phyloP scores from a whole-genome alignment of 176 grass and related monocot species.

The Carex myosuroides region DNA sequence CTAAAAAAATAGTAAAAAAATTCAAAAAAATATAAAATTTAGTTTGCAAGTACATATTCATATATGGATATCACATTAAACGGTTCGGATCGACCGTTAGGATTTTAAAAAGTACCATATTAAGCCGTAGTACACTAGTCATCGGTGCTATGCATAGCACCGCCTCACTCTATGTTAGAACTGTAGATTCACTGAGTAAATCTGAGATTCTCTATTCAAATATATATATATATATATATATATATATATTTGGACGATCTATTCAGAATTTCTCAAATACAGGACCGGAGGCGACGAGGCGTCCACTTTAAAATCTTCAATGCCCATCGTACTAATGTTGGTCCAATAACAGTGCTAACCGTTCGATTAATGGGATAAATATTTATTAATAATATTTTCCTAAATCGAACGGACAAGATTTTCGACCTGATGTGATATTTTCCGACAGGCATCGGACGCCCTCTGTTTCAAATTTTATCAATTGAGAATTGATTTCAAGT shows the following conservation, averaged over 20 bases:
- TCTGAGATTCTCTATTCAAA: not conserved
- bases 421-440: too few species aligned
- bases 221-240: too few species aligned
- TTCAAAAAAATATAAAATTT: too few species aligned
- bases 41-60: too few species aligned
- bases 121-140: too few species aligned
- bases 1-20: too few species aligned
- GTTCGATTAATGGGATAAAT: not conserved
- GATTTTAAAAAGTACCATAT: too few species aligned
- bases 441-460: not conserved
- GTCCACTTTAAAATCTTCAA: not conserved
- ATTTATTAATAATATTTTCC: not conserved
- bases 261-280: not conserved
- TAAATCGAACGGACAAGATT: not conserved
- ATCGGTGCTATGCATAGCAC: too few species aligned
- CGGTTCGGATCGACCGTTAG: too few species aligned
- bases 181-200: not conserved
- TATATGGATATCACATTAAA: too few species aligned
- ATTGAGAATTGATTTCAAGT: constrained; percentile 12
- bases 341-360: not conserved
- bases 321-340: not conserved
- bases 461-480: not conserved
- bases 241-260: too few species aligned
- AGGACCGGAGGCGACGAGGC: not conserved
- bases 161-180: too few species aligned